phyloP scores from a whole-genome alignment of 225 moss, liverwort and hornwort species.

The Pseudoscleropodium purum region DNA sequence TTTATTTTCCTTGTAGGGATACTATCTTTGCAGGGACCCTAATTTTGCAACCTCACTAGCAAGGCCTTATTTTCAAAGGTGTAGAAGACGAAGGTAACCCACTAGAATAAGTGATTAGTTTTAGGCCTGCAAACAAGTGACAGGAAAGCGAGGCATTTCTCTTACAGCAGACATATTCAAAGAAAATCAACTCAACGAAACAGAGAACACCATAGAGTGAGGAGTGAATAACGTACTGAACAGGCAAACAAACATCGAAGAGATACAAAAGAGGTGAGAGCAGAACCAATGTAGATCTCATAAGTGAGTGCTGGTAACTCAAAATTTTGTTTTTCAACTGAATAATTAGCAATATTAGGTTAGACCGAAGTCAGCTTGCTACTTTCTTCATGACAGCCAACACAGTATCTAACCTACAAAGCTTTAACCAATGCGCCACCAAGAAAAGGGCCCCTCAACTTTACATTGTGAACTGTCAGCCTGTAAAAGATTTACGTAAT shows the following conservation, averaged over 20 bases:
- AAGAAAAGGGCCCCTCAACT: slow-evolving; percentile 27
- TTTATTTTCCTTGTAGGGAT: no score
- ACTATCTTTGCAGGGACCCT: not conserved
- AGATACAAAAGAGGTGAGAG: not conserved
- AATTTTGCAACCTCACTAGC: not conserved
- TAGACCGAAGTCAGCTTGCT: slow-evolving; percentile 14
- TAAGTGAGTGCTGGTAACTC: not conserved
- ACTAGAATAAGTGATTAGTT: not conserved
- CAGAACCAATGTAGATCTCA: not conserved
- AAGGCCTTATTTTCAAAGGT: not conserved
- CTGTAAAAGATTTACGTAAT: slow-evolving; percentile 18
- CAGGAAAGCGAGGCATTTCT: not conserved
- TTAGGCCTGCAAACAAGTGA: not conserved
- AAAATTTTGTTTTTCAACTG: slow-evolving; percentile 24
- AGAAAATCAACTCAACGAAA: not conserved
- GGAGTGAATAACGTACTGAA: not conserved
- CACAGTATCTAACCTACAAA: not conserved
- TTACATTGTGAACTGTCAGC: slow-evolving; percentile 24
- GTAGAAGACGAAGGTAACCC: not conserved
- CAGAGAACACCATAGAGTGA: not conserved
- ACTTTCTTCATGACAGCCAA: not conserved
- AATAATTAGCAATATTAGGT: slow-evolving; percentile 12
- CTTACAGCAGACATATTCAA: not conserved
- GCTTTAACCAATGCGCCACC: slow-evolving; percentile 10
- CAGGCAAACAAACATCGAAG: not conserved